Evolutionary conservation across 768 basidiomycete genomes (phyloP).

Genomic region (Lentinula guzmanii): DNA sequence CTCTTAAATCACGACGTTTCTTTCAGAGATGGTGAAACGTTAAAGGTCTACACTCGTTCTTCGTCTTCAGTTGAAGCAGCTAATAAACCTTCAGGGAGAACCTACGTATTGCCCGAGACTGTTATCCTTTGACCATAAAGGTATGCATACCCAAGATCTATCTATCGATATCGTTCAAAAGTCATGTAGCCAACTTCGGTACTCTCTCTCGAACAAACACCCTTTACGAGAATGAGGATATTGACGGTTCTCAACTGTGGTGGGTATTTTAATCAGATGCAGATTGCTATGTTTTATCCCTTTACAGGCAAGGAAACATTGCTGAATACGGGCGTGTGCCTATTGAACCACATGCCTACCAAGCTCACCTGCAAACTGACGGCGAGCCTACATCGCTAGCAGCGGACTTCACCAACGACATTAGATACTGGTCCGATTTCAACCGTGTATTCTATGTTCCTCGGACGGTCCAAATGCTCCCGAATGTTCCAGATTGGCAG

Average conservation of each 20-base stretch:
- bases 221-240: constrained; percentile 24
- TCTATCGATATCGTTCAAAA: background rate
- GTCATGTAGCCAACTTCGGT: constrained; percentile 59
- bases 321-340: constrained; percentile 46
- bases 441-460: constrained; percentile 60
- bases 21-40: constrained; percentile 55
- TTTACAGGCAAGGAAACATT: constrained; percentile 41
- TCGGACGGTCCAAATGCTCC: constrained; percentile 57
- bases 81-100: constrained; percentile 27
- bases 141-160: constrained; percentile 23
- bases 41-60: constrained; percentile 31
- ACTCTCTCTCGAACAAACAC: constrained; percentile 39
- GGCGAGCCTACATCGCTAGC: constrained; percentile 7
- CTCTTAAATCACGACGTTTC: constrained; percentile 51
- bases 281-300: background rate
- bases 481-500: constrained; percentile 55
- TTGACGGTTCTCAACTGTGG: constrained; percentile 13
- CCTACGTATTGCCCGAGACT: constrained; percentile 54
- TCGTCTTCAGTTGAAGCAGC: background rate
- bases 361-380: constrained; percentile 25
- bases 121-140: constrained; percentile 63
- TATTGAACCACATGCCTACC: constrained; percentile 52
- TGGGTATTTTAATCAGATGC: background rate
- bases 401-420: constrained; percentile 16
- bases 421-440: constrained; percentile 69